Base-by-base conservation (phyloP, 2,329 filamentous ascomycete species). In the Delphinella strobiligena region DNA sequence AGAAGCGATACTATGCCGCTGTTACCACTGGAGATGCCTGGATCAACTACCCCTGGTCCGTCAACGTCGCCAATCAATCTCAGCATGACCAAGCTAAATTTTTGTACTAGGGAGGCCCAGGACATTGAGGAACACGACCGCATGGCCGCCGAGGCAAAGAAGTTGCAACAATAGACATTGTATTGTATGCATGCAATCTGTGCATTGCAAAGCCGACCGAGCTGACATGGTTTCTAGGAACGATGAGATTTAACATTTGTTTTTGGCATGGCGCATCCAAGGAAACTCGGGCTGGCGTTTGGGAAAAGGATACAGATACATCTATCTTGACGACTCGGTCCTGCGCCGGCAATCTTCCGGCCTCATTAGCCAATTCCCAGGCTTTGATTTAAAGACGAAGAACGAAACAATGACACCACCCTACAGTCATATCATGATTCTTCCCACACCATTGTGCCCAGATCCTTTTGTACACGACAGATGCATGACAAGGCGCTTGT, bases 41-140 rank as follows among this genome's bases (percentile, higher is more conserved):
- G 91, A 96, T 96, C 60, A 93, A 86, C 72, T 98, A 98, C 66
- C 91, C 91, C 12, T 98, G 91, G 91, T 91, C 96, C 68, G 91
- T 91, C 32, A 81, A 66, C 71, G 76, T 66, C 41, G 71, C 66
- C 19, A 15, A 31, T 41, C n/a, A 15, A 31, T 34, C 19, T 27
- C 18, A 3, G 14, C 9, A 7, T 12, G 15, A 12, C 15, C 19
- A 27, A 7, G 4, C 8, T 5, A 4, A 5, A 5, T 11, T 4
- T n/a, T 12, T 3, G 17, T 15, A 14, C 31, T 44, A 37, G 27
- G 35, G 17, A 14, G 32, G 17, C 27, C 2, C 11, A 17, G 24
- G 84, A 95, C 59, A 95, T 96, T 56, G 86, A 93, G 19, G 84
- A 88, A 71, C 89, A 95, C 60, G 89, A 96, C 63, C 63, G 67